Evolutionary conservation across 768 basidiomycete species (phyloP), one percentile per base, ranked within the genome.

Genomic region (Boletus barrowsii): DNA sequence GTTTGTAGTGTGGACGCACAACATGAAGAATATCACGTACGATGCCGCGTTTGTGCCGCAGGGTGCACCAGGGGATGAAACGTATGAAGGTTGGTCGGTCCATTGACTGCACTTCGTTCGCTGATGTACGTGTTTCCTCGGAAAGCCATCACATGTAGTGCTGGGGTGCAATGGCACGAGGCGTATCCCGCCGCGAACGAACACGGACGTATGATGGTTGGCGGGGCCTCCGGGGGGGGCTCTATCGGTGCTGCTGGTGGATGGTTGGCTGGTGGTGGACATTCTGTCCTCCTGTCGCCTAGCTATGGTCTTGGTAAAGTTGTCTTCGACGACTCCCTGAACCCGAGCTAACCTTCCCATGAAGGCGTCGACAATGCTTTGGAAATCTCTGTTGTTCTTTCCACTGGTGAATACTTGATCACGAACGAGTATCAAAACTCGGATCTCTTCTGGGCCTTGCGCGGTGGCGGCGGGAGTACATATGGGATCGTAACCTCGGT

Each of bases 371-470:
- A 81, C 62, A 78, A 79, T 33, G 75, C 73, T n/a, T 53, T 83
- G 5, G 69, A 83, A 53, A 76, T 81, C 43, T 72, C 66, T 0
- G 60, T 79, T 5, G 76, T 83, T 3, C 75, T 72, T 9, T 69
- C 81, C 4, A 67, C 71, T 3, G 81, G 80, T 3, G 55, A 72
- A 5, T 60, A 72, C 41, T 57, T 78, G 49, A 69, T 58, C 5
- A 71, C 67, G 18, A 83, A 82, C 59, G 51, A 61, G 0, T 66
- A 74, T 60, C 68, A 72, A 39, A 70, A 80, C 55, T n/a, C 68
- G 7, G 79, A 82, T 47, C 72, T 84, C 10, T 83, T 80, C 64
- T 83, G 79, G 77, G 81, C 81, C 0, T 59, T 83, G 42, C 72
- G 81, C 29, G 81, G 80, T 1, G 78, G 77, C 2, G 81, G 81